phyloP scores from a whole-genome alignment of 106 monocot species.

The Vanilla planifolia region DNA sequence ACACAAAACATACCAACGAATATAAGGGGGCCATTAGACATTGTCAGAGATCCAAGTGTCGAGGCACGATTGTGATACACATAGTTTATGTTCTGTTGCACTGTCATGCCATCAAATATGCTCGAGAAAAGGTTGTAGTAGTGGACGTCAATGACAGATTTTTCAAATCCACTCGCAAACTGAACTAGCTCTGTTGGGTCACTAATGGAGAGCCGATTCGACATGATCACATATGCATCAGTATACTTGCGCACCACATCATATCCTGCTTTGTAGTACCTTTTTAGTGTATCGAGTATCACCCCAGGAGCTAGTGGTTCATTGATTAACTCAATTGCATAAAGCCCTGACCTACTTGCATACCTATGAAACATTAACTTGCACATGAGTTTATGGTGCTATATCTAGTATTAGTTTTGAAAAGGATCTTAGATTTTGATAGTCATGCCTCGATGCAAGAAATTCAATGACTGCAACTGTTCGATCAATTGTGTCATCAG shows the following conservation, averaged over 20 bases:
- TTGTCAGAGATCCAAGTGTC: neutral
- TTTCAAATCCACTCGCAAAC: constrained; percentile 29
- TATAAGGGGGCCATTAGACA: constrained; percentile 7
- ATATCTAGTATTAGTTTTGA: too few relatives aligned
- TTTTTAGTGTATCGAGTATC: constrained; percentile 12
- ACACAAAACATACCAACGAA: constrained; percentile 3
- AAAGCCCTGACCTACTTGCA: constrained; percentile 13
- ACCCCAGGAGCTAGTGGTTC: constrained; percentile 35
- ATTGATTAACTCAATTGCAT: constrained; percentile 41
- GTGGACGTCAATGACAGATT: constrained; percentile 44
- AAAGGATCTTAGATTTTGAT: too few relatives aligned
- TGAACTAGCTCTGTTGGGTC: constrained; percentile 28
- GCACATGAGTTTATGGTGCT: too few relatives aligned
- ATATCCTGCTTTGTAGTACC: constrained; percentile 42
- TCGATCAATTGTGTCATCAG: constrained; percentile 33
- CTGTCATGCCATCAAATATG: constrained; percentile 11
- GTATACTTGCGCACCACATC: constrained; percentile 28
- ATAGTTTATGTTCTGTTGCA: constrained; percentile 41
- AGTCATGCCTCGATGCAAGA: constrained; percentile 42
- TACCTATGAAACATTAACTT: constrained; percentile 8
- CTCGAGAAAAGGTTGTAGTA: constrained; percentile 41
- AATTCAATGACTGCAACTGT: constrained; percentile 64
- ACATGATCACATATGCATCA: constrained; percentile 46
- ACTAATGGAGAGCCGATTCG: constrained; percentile 9
- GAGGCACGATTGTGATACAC: neutral